These are phyloP conservation scores for Wickerhamiella australiensis DNA, from an alignment of 805 yeast species.

Conservation along the genomic window DNA sequence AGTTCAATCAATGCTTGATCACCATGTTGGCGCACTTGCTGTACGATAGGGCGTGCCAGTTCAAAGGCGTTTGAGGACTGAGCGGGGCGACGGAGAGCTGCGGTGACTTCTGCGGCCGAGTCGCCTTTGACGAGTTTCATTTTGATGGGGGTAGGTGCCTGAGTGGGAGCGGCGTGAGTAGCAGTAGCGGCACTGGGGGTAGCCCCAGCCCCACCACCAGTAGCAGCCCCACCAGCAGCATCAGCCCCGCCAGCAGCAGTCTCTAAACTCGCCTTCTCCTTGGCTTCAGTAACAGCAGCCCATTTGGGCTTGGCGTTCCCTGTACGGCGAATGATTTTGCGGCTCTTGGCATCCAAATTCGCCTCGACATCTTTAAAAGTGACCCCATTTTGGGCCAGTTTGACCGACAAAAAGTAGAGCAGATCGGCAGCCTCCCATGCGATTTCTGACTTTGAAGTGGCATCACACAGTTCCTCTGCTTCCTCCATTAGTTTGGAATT, in stretches of 20 bases:
- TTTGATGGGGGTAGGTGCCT: slow-evolving; percentile 13
- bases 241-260: too few relatives aligned
- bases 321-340: slow-evolving; percentile 81
- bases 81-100: slow-evolving; percentile 81
- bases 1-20: slow-evolving; percentile 80
- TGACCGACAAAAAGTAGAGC: slow-evolving; percentile 52
- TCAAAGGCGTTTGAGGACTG: slow-evolving; percentile 91
- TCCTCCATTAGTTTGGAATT: slow-evolving; percentile 85
- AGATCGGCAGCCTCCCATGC: slow-evolving; percentile 98
- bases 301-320: slow-evolving; percentile 92
- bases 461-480: slow-evolving; percentile 90
- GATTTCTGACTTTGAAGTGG: slow-evolving; percentile 51
- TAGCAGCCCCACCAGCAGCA: too few relatives aligned
- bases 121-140: slow-evolving; percentile 29
- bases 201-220: too few relatives aligned
- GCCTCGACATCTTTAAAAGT: slow-evolving; percentile 67
- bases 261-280: slow-evolving; percentile 17
- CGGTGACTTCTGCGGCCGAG: slow-evolving; percentile 35
- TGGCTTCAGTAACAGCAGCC: slow-evolving; percentile 23
- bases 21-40: slow-evolving; percentile 63
- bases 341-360: slow-evolving; percentile 69
- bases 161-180: not conserved
- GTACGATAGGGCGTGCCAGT: slow-evolving; percentile 79
- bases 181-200: too few relatives aligned
- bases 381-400: slow-evolving; percentile 65